A percentile compares a stretch with the other conserved stretches of the same genome.
phyloP scores from a whole-genome alignment of 2,329 filamentous ascomycete species.

The Exophiala calicioides region DNA sequence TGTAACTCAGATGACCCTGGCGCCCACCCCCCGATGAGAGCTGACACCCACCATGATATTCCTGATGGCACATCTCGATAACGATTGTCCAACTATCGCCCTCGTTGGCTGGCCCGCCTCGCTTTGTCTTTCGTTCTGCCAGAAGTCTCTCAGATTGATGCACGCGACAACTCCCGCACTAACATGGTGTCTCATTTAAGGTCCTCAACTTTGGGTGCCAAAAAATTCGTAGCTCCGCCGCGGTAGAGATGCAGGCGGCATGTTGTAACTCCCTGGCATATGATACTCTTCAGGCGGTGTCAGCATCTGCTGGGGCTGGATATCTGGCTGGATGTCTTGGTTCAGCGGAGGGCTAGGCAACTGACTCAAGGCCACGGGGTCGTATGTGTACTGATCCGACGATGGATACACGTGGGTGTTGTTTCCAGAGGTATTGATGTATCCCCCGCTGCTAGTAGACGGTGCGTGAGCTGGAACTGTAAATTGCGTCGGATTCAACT shows the following conservation, averaged over 20 bases:
- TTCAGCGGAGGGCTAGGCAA: conserved; percentile 22
- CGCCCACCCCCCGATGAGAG: conserved; percentile 7
- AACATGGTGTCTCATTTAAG: not conserved
- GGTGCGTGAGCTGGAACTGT: conserved; percentile 1
- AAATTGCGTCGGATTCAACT: conserved; percentile 11
- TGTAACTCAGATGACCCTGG: conserved; percentile 10
- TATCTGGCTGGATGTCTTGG: conserved; percentile 10
- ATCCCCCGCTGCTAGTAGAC: conserved; percentile 8
- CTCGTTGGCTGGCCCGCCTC: no score
- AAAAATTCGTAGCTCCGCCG: conserved; percentile 31
- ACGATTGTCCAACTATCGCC: no score
- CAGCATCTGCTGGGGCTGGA: conserved; percentile 17
- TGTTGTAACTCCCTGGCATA: conserved; percentile 10
- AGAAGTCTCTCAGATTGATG: not conserved
- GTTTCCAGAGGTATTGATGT: conserved; percentile 3
- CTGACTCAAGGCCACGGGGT: conserved; percentile 7
- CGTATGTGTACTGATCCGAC: conserved; percentile 12
- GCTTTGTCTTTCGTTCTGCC: not conserved
- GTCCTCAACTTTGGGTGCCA: conserved; percentile 15
- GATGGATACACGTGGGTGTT: conserved; percentile 2
- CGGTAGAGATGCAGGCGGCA: conserved; percentile 26
- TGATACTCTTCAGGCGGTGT: conserved; percentile 24
- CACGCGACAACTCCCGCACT: conserved; percentile 16
- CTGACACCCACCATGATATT: conserved; percentile 10
- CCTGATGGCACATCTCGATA: no score